Evolutionary conservation across 306 rosid genomes (phyloP).

Genomic region (Dryas octopetala): DNA sequence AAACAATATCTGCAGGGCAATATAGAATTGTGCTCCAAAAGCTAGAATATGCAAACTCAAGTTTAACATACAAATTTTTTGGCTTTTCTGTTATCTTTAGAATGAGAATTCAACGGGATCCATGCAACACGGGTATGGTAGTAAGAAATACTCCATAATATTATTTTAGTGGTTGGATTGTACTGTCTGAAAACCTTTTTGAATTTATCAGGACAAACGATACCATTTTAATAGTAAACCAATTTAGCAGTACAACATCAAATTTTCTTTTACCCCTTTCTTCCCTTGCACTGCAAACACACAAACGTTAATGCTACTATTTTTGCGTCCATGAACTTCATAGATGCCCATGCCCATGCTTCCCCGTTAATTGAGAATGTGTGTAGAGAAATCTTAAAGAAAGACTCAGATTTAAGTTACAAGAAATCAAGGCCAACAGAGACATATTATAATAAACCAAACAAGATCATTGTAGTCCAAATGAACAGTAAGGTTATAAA

Average conservation of each 20-base stretch:
- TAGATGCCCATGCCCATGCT: neutral
- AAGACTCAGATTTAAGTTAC: neutral
- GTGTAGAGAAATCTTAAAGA: neutral
- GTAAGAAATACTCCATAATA: neutral
- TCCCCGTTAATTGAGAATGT: neutral
- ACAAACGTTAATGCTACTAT: neutral
- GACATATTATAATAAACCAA: neutral
- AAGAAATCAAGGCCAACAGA: neutral
- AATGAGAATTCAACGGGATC: neutral
- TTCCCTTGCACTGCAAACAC: neutral
- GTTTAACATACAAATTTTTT: neutral
- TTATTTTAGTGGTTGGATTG: neutral
- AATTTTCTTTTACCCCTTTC: neutral
- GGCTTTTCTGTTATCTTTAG: neutral
- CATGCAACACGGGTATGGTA: neutral
- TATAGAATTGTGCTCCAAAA: neutral
- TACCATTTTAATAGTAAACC: neutral
- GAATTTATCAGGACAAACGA: neutral
- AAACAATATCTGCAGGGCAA: neutral
- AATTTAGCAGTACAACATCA: neutral
- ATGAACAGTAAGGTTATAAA: neutral
- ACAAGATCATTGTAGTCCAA: neutral
- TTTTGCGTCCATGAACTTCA: neutral
- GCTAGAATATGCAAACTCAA: neutral
- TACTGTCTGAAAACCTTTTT: neutral